A percentile compares a stretch with the other conserved stretches of the same genome.
Conservation (phyloP, 768 basidiomycete genomes). For the Boletus huronensis region DNA sequence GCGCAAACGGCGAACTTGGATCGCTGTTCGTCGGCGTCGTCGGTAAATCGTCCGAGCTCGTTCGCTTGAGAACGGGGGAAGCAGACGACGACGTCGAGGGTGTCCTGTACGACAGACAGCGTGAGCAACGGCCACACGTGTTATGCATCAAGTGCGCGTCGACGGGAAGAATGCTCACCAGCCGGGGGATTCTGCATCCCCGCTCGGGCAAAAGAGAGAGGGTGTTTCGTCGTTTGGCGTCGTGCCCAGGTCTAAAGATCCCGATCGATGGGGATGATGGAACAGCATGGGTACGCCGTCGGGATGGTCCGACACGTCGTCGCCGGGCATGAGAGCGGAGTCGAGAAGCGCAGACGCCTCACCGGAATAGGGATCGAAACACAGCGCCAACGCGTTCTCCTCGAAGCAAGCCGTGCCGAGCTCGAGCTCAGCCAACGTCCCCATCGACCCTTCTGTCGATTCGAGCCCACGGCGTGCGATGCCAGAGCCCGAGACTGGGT, state of each 20-base stretch:
- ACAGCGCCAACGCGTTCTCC: not conserved
- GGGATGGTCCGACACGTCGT: not conserved
- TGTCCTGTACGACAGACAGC: not conserved
- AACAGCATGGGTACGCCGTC: not conserved
- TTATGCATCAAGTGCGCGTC: not conserved
- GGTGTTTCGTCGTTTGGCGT: not conserved
- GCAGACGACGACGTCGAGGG: slow-evolving; percentile 3
- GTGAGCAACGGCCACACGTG: not conserved
- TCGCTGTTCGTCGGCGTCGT: slow-evolving; percentile 3
- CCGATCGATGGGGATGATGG: not conserved
- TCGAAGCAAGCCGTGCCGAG: not conserved
- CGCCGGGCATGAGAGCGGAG: not conserved
- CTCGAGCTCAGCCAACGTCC: not conserved
- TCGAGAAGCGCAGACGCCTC: slow-evolving; percentile 45
- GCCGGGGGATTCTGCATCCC: not conserved
- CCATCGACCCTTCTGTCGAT: not conserved
- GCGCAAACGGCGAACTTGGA: not conserved
- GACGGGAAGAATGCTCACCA: not conserved
- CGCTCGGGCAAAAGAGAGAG: not conserved
- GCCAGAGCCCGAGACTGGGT: not conserved
- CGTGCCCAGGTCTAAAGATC: not conserved
- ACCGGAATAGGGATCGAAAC: slow-evolving; percentile 37
- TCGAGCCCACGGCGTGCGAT: not conserved
- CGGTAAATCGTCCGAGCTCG: not conserved
- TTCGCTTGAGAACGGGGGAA: slow-evolving; percentile 2